Conservation (phyloP, 345 rosid species). For the Limnanthes douglasii region DNA sequence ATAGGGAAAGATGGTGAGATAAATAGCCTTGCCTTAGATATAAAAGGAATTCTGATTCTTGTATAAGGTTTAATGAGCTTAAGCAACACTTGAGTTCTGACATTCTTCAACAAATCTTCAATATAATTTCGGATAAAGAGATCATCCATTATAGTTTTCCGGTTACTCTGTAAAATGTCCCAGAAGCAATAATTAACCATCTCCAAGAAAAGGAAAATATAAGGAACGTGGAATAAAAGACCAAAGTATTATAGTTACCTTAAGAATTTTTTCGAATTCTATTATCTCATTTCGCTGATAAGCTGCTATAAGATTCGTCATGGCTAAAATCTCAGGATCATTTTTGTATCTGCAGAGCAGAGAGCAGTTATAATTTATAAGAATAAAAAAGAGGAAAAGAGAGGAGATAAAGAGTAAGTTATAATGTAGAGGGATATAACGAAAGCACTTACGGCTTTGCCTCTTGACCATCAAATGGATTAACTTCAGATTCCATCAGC, state of each 20-base stretch:
- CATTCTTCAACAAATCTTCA: constrained; percentile 93
- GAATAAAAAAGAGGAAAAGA: not conserved
- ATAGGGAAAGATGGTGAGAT: not conserved
- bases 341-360: constrained; percentile 63
- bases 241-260: constrained; percentile 28
- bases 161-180: constrained; percentile 44
- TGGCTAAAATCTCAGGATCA: constrained; percentile 97
- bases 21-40: constrained; percentile 42
- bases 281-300: constrained; percentile 92
- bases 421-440: not conserved
- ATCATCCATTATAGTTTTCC: constrained; percentile 96
- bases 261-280: constrained; percentile 95
- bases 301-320: constrained; percentile 96
- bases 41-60: constrained; percentile 82
- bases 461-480: constrained; percentile 98
- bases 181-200: not conserved
- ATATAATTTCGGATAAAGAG: constrained; percentile 91
- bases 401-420: not conserved
- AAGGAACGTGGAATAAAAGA: not conserved
- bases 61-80: constrained; percentile 98
- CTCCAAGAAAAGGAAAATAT: no score
- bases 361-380: not conserved
- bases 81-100: constrained; percentile 92
- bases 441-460: constrained; percentile 81
- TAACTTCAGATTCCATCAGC: constrained; percentile 99